Base-by-base conservation (phyloP, 2,329 filamentous ascomycete species). In the Penicillium sumatraense region DNA sequence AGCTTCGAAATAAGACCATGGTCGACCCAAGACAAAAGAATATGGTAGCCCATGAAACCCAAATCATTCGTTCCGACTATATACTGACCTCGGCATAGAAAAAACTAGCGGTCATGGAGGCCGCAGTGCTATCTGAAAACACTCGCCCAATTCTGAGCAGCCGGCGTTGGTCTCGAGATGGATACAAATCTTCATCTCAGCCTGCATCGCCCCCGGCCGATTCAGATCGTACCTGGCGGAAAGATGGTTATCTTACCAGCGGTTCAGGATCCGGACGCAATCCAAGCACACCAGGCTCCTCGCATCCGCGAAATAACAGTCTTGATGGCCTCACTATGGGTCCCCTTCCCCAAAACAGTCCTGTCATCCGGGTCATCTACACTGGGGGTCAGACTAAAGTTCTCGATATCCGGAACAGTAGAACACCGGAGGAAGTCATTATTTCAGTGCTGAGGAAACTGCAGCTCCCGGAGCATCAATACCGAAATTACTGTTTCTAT, bases 401-500 rank as follows among this genome's bases (percentile, higher is more conserved):
- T 21, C 87, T 99, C 68, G 95, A 95, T 73, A 92, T 98, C 63
- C 89, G 91, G 61, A 90, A 90, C 61, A 97, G 93, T 81, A 92
- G 88, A 69, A 95, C 89, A 5, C 90, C 91, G 57, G 95, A 97
- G 68, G 92, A 98, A 63, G 90, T 98, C 49, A 93, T 97, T 80
- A 84, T 92, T 42, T 89, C 91, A 57, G 96, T 95, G 0, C 78
- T 98, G 41, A 86, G 89, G 63, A 98, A 98, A 73, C 90, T 96
- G 60, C 87, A 88, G 36, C 83, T 96, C 26, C 90, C 92, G 20
- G 92, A 96, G 69, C 90, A 93, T 59, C 92, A 97, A 68, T 90
- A 95, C 71, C 86, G 92, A 67, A 96, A 96, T 69, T 98, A 96
- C 77, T 97, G 93, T 78, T 98, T 99, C 78, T 98, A 95, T 81